Evolutionary conservation across 2,329 filamentous ascomycete genomes (phyloP), one percentile per base, ranked within the genome.

Genomic region (Aspergillus sp.): DNA sequence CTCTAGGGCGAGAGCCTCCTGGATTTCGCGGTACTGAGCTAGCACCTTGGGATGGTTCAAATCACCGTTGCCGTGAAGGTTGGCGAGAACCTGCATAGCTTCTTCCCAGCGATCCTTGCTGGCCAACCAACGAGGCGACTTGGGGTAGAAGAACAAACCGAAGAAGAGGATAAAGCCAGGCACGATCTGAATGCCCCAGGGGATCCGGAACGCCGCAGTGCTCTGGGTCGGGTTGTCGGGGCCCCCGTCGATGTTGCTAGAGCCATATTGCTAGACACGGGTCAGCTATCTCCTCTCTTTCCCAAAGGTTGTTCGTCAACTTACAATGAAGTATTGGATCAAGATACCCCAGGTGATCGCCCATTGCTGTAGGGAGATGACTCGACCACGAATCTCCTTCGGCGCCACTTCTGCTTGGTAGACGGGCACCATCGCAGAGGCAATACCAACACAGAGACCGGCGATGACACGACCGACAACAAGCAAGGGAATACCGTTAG

Each of bases 301-400:
- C 6, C 26, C 58, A 31, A 80, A 79, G 87, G 46, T 4, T 4
- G 14, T 16, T 20, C 49, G 52, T 20, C 45, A 9, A 49, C 54
- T 42, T 26, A 68, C 71, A 67, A 87, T 72, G 29, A 66, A 87
- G 78, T 87, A 89, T 83, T 88, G 88, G 74, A 88, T 86, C 59
- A 88, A 69, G 63, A 88, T 88, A 63, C 85, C 87, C 82, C 82
- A 89, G 63, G 89, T 89, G 61, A 92, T 91, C 18, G 88, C 87
- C 79, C 87, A 88, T 71, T 92, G 89, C 72, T 91, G 88, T 49
- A 85, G 82, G 49, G 87, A 86, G 20, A 92, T 87, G 46, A 92
- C 81, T 20, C 86, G 82, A 10, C 83, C 83, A 63, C 83, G 78
- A 63, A 80, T 83, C 45, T 75, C 76, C 1, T 81, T 81, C 16